A percentile compares a stretch with the other conserved stretches of the same genome.
Evolutionary conservation across 1,284 basidiomycete genomes (phyloP).

Genomic region (Meripilus lineatus): DNA sequence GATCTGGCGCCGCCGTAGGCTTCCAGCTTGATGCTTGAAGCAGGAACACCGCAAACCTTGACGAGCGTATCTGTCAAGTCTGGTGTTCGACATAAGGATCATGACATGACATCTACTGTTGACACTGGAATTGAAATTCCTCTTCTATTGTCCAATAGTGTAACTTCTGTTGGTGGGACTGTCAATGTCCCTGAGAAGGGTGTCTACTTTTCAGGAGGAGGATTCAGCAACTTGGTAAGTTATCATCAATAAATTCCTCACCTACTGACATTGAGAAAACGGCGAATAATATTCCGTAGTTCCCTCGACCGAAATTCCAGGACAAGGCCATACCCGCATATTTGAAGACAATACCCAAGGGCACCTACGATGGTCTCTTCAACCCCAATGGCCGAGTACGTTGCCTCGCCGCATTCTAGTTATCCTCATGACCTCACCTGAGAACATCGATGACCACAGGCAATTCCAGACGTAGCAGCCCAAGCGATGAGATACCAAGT

Average conservation of each 20-base stretch:
- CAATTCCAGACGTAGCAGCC: slow-evolving; percentile 58
- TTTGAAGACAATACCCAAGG: slow-evolving; percentile 39
- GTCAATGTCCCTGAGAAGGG: slow-evolving; percentile 52
- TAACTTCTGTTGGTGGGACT: slow-evolving; percentile 61
- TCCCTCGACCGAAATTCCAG: slow-evolving; percentile 53
- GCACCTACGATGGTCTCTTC: slow-evolving; percentile 51
- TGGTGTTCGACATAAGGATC: no score
- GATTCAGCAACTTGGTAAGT: slow-evolving; percentile 57
- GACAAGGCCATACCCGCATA: slow-evolving; percentile 35
- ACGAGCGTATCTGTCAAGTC: neutral
- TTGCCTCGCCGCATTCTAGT: neutral
- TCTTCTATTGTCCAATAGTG: slow-evolving; percentile 22
- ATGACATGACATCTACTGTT: no score
- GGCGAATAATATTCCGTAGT: slow-evolving; percentile 29
- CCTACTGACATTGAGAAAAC: neutral
- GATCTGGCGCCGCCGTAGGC: neutral
- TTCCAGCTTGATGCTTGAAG: no score
- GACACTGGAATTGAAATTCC: neutral
- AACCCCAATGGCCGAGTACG: slow-evolving; percentile 33
- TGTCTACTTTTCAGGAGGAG: slow-evolving; percentile 58
- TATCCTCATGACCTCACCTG: neutral
- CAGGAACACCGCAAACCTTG: neutral
- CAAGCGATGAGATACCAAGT: slow-evolving; percentile 43
- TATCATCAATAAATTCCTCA: neutral
- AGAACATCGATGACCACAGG: slow-evolving; percentile 26